Evolutionary conservation across 768 basidiomycete species (phyloP).

Genomic region (Panaeolus cyanescens): DNA sequence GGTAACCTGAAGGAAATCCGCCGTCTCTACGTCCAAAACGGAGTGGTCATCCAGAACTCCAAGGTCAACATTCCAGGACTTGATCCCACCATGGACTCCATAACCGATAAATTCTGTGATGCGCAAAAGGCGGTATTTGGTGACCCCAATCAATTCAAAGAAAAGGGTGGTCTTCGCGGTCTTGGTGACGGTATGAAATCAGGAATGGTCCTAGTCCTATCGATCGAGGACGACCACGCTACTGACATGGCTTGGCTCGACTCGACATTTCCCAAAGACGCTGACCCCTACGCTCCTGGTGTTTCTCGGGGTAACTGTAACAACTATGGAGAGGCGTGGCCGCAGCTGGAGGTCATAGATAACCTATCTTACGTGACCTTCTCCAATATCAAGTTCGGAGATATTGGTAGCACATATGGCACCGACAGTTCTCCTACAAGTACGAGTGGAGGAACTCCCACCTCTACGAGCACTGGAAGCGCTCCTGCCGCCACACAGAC

Average conservation of each 20-base stretch:
- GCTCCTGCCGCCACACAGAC: conserved; percentile 25
- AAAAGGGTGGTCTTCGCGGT: conserved; percentile 39
- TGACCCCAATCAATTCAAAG: conserved; percentile 46
- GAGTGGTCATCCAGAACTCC: conserved; percentile 46
- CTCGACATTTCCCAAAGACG: conserved; percentile 3
- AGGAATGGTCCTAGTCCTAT: conserved; percentile 50
- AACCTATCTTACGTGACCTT: conserved; percentile 3
- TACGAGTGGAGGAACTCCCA: neutral
- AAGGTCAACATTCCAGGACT: conserved; percentile 42
- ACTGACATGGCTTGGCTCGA: conserved; percentile 7
- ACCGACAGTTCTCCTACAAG: neutral
- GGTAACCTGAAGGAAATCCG: conserved; percentile 53
- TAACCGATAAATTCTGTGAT: conserved; percentile 50
- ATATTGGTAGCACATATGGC: conserved; percentile 9
- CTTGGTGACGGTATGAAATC: conserved; percentile 38
- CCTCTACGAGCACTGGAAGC: conserved; percentile 17
- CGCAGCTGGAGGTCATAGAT: neutral
- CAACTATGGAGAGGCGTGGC: conserved; percentile 3
- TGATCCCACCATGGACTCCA: conserved; percentile 34
- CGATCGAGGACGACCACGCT: conserved; percentile 5
- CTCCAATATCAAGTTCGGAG: neutral
- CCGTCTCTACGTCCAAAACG: conserved; percentile 53
- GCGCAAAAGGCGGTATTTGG: conserved; percentile 47
- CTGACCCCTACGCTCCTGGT: conserved; percentile 1
- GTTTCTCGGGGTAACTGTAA: conserved; percentile 2